phyloP scores from a whole-genome alignment of 2,329 filamentous ascomycete species.

The Cytospora chrysosperma region DNA sequence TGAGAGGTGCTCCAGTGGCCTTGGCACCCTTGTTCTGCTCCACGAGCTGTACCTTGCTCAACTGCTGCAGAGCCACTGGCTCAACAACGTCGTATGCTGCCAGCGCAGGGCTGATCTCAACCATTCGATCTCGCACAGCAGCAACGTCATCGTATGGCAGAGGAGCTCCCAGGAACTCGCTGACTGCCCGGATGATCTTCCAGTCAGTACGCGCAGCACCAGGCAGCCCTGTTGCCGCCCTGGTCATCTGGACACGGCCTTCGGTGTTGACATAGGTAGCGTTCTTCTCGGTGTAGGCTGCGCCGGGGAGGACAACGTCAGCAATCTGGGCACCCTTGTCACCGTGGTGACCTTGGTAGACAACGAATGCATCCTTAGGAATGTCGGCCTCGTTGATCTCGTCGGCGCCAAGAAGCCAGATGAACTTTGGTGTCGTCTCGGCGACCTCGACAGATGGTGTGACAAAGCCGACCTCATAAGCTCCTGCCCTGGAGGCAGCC shows the following conservation, averaged over 20 bases:
- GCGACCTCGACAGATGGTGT: slow-evolving; percentile 80
- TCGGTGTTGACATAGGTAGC: slow-evolving; percentile 98
- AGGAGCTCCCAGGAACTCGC: slow-evolving; percentile 84
- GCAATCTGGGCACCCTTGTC: slow-evolving; percentile 90
- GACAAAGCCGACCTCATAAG: slow-evolving; percentile 94
- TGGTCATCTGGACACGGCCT: slow-evolving; percentile 90
- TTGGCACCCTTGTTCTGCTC: slow-evolving; percentile 92
- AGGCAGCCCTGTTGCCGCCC: slow-evolving; percentile 82
- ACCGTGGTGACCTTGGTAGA: slow-evolving; percentile 98
- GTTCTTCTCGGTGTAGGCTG: slow-evolving; percentile 95
- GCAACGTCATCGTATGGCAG: slow-evolving; percentile 94
- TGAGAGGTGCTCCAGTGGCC: slow-evolving; percentile 69
- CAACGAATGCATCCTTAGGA: slow-evolving; percentile 91
- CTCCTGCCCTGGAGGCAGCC: slow-evolving; percentile 85
- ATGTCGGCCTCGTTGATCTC: slow-evolving; percentile 84
- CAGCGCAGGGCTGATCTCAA: slow-evolving; percentile 88
- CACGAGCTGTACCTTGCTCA: slow-evolving; percentile 92
- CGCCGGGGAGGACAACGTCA: slow-evolving; percentile 89
- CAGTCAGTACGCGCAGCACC: slow-evolving; percentile 93
- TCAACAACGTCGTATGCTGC: slow-evolving; percentile 90
- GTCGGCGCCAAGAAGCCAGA: slow-evolving; percentile 96
- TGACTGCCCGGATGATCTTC: slow-evolving; percentile 95
- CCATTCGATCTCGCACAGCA: slow-evolving; percentile 86
- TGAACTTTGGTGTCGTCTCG: slow-evolving; percentile 84
- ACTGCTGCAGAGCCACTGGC: slow-evolving; percentile 66